Evolutionary conservation across 2,329 filamentous ascomycete genomes (phyloP).

Genomic region (Leptographium wingfieldii): DNA sequence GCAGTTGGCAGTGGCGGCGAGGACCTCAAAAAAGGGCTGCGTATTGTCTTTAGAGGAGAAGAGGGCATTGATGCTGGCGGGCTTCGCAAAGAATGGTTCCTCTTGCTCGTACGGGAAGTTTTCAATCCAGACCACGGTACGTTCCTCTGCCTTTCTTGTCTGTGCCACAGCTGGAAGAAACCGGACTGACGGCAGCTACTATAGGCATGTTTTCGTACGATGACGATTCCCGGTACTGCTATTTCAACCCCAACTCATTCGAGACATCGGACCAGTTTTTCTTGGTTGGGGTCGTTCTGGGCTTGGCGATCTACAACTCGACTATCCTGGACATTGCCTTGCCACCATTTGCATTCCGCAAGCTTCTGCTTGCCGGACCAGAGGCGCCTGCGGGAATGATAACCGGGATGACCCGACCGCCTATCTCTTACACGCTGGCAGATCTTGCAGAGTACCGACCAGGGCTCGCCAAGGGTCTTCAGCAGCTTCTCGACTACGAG

Average conservation of each 20-base stretch:
- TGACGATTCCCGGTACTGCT: conserved; percentile 80
- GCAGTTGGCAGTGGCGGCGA: conserved; percentile 69
- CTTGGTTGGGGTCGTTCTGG: conserved; percentile 75
- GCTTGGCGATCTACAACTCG: conserved; percentile 87
- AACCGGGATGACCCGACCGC: conserved; percentile 42
- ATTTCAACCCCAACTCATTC: conserved; percentile 84
- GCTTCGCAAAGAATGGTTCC: conserved; percentile 87
- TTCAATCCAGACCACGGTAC: conserved; percentile 82
- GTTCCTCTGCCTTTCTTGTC: conserved; percentile 17
- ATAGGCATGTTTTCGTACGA: conserved; percentile 85
- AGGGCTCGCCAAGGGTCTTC: conserved; percentile 59
- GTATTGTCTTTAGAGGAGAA: conserved; percentile 76
- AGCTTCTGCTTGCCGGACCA: conserved; percentile 69
- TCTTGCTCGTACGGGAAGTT: conserved; percentile 75
- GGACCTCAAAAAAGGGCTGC: conserved; percentile 80
- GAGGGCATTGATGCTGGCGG: conserved; percentile 87
- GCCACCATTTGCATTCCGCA: conserved; percentile 80
- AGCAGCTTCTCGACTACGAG: conserved; percentile 66
- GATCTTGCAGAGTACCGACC: conserved; percentile 78
- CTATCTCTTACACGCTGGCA: conserved; percentile 63
- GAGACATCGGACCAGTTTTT: conserved; percentile 90
- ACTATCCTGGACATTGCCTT: conserved; percentile 83
- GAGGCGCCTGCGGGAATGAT: conserved; percentile 35
- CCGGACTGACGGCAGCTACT: background rate
- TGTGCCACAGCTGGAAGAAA: background rate